Evolutionary conservation across 306 rosid genomes (phyloP).

Genomic region (Cajanus cajan): DNA sequence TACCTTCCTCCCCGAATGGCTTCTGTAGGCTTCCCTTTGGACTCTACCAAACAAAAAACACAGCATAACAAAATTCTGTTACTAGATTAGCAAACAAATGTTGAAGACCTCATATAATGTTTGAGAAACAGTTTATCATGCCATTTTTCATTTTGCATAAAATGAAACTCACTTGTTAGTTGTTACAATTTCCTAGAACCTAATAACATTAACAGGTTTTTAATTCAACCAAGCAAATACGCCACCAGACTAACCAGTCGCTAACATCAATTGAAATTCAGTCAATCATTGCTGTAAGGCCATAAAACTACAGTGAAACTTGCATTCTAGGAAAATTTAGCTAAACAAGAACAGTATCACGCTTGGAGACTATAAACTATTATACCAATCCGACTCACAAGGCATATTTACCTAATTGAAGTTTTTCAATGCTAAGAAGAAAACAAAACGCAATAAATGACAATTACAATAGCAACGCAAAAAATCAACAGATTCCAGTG

Average conservation of each 20-base stretch:
- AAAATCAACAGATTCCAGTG: background rate
- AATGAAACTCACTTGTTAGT: background rate
- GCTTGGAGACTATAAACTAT: background rate
- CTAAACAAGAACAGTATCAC: background rate
- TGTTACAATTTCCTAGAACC: background rate
- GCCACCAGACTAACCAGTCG: background rate
- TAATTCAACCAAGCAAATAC: background rate
- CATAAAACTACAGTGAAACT: constrained; percentile 5
- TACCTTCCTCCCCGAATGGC: constrained; percentile 99
- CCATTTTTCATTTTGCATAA: constrained; percentile 4
- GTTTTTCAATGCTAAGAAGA: background rate
- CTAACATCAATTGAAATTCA: background rate
- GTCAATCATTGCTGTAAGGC: background rate
- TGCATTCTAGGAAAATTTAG: background rate
- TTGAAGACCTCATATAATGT: background rate
- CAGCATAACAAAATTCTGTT: background rate
- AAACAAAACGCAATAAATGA: background rate
- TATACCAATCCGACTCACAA: background rate
- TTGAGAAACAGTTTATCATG: background rate
- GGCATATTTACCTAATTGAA: constrained; percentile 16
- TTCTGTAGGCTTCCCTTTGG: constrained; percentile 88
- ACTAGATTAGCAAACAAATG: constrained; percentile 19
- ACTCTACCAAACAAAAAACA: constrained; percentile 48
- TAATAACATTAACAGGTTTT: background rate
- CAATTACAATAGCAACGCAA: constrained; percentile 3